Conservation (phyloP, 176 grass and related monocot species). For the Avena insularis region DNA sequence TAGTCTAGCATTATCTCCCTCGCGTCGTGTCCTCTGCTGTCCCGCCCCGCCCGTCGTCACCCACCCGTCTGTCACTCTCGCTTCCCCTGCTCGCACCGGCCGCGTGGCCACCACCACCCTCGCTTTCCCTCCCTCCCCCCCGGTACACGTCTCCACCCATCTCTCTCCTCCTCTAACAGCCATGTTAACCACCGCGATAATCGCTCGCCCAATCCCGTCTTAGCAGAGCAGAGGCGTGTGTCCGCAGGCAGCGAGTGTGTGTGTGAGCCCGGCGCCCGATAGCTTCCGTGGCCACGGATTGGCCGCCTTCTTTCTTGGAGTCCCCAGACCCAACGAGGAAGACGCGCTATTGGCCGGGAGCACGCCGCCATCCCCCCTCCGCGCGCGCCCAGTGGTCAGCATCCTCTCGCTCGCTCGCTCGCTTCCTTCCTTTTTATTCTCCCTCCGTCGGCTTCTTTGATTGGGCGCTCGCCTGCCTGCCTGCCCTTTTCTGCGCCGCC, state of each 20-base stretch:
- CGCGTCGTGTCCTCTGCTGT: not conserved
- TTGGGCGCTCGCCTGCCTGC: constrained; percentile 37
- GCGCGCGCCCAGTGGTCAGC: constrained; percentile 47
- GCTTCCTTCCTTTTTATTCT: constrained; percentile 7
- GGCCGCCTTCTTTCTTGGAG: constrained; percentile 31
- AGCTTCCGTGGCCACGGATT: constrained; percentile 23
- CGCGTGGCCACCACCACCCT: constrained; percentile 33
- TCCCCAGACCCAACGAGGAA: not conserved
- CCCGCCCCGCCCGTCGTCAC: not conserved
- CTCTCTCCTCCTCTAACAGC: not conserved
- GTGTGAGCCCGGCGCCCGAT: not conserved
- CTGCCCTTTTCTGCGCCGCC: not conserved
- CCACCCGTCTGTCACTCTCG: constrained; percentile 12
- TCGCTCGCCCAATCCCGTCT: constrained; percentile 39
- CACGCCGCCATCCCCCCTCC: too few relatives aligned
- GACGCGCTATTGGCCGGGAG: constrained; percentile 51
- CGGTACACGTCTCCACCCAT: not conserved
- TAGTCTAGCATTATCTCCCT: constrained; percentile 30
- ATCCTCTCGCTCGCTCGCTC: not conserved
- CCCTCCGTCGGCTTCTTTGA: not conserved
- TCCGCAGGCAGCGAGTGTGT: not conserved
- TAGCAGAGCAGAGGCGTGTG: not conserved
- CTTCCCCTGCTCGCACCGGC: not conserved
- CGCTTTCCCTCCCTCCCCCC: not conserved
- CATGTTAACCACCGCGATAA: not conserved